A percentile compares a stretch with the other conserved stretches of the same genome.
Conservation (phyloP, 768 basidiomycete species). For the Mycena floridula region DNA sequence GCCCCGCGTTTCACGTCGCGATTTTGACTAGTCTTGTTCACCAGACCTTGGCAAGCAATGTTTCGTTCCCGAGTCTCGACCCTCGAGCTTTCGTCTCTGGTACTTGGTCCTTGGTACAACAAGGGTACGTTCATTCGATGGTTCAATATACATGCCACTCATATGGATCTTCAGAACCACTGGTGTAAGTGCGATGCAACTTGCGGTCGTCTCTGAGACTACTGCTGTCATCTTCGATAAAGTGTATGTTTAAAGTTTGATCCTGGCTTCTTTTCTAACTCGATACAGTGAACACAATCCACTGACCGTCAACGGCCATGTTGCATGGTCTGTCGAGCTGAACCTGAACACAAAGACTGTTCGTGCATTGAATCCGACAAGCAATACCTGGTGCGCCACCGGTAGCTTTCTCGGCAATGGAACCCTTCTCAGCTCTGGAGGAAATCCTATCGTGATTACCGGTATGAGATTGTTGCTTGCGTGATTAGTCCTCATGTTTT, state of each 20-base stretch:
- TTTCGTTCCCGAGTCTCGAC: not conserved
- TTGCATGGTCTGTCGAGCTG: conserved; percentile 40
- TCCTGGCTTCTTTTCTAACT: too few relatives aligned
- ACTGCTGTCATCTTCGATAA: conserved; percentile 5
- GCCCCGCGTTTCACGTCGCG: too few relatives aligned
- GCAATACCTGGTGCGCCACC: conserved; percentile 39
- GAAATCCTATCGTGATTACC: conserved; percentile 9
- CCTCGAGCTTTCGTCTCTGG: not conserved
- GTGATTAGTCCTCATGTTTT: conserved; percentile 9
- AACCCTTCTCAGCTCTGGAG: conserved; percentile 25
- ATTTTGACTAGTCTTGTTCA: too few relatives aligned
- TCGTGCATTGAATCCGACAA: conserved; percentile 25
- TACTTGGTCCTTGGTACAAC: not conserved
- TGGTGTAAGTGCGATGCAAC: conserved; percentile 2
- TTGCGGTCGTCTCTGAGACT: conserved; percentile 6
- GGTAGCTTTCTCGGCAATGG: conserved; percentile 36
- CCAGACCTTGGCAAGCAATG: not conserved
- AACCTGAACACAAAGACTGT: conserved; percentile 33
- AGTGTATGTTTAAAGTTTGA: conserved; percentile 1
- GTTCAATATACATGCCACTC: not conserved
- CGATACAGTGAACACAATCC: conserved; percentile 28
- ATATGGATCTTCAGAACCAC: not conserved
- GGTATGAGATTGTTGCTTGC: conserved; percentile 2
- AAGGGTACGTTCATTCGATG: conserved; percentile 1
- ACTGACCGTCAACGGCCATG: conserved; percentile 31